A percentile compares a stretch with the other conserved stretches of the same genome.
phyloP scores from a whole-genome alignment of 163 green algal genomes.

The Scenedesmus sp. region DNA sequence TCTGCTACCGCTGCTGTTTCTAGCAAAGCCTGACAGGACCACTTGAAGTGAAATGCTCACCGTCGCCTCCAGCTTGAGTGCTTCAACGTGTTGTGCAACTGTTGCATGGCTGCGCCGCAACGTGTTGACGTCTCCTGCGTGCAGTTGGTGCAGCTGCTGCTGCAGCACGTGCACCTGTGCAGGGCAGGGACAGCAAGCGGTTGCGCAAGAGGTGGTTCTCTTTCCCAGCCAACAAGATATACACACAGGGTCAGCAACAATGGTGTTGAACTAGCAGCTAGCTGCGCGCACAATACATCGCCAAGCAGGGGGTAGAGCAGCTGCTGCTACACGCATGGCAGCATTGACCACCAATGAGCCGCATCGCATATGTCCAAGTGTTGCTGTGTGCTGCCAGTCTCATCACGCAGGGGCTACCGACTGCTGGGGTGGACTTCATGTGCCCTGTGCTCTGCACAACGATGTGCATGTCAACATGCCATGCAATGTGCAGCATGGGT shows the following conservation, averaged over 20 bases:
- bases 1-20: background rate
- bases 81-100: constrained; percentile 40
- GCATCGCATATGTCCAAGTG: too few species aligned
- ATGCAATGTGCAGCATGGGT: background rate
- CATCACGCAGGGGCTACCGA: background rate
- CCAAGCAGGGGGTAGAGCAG: background rate
- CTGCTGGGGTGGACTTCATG: background rate
- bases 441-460: background rate
- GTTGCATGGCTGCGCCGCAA: constrained; percentile 6
- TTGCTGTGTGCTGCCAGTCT: background rate
- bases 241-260: too few species aligned
- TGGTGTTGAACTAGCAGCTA: too few species aligned
- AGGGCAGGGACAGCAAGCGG: background rate
- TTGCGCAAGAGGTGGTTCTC: background rate
- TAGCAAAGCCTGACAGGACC: too few species aligned
- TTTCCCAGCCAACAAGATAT: too few species aligned
- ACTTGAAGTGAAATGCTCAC: background rate
- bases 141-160: constrained; percentile 29
- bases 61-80: constrained; percentile 35
- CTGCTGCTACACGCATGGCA: background rate
- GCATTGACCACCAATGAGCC: background rate
- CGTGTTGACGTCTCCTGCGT: constrained; percentile 16
- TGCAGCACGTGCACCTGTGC: constrained; percentile 23
- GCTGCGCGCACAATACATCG: too few species aligned
- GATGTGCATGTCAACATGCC: too few species aligned